Base-by-base conservation (phyloP, 2,329 filamentous ascomycete genomes). In the Eurotiales sp. region DNA sequence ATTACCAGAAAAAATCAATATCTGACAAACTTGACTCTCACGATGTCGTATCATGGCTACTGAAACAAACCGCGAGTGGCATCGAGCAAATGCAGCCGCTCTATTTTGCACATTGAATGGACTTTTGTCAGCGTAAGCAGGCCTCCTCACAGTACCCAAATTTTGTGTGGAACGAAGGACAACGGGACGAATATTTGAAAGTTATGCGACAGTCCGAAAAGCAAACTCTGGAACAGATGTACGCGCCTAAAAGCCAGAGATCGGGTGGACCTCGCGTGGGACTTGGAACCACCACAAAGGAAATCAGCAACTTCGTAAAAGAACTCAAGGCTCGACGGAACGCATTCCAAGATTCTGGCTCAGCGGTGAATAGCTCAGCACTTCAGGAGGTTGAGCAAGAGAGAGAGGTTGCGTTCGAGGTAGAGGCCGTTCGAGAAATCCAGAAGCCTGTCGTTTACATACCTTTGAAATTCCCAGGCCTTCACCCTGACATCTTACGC, bases 81-180 rank as follows among this genome's bases (percentile, higher is more conserved):
- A 83, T 81, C 21, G 80, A 85, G 53, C 77, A 84, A 29, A 62
- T 86, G 0, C 77, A 80, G 41, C 72, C 77, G 0, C 68, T 87
- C 0, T 83, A 84, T 55, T 72, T 76, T 3, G 72, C 81, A 0
- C 84, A 88, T 59, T 82, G 84, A 0, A 62, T 70, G 1, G 81
- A 86, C 54, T 87, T 81, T 54, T 82, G 82, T 53, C 72, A 73
- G 0, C 77, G 83, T 1, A 73, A 67, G 0, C 72, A 85, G 47
- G 79, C 80, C 0, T 61, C 68, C 0, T 58, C 70, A 19, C 64
- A 72, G 1, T 63, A 81, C 52, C 72, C 0, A 56, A 76, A 0
- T 77, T 73, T 15, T 57, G 81, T 0, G 8, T 52, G 55, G 0
- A 61, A 76, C 2, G 14, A 47, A 0, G 15, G 59, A 0, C 64